Percentiles rank a stretch among this genome's conserved stretches.
Conservation (phyloP, 495 filamentous ascomycete species). For the Bacidia rubella region DNA sequence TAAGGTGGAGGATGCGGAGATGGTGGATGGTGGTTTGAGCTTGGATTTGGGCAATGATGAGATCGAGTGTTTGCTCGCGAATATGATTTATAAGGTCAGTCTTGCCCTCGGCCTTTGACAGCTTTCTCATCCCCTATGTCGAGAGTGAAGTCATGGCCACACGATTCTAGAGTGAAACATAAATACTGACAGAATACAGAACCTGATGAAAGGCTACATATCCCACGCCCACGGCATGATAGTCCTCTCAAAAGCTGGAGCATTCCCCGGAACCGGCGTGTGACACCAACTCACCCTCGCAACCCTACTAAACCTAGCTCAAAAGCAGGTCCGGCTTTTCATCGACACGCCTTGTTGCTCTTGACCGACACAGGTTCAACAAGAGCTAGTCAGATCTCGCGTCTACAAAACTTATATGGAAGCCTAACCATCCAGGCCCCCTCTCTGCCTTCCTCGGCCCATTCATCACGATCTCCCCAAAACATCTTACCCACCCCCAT, state of each 20-base stretch:
- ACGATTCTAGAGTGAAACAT: neutral
- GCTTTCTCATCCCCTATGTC: neutral
- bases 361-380: too few species aligned
- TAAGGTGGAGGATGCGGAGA: constrained; percentile 58
- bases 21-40: constrained; percentile 76
- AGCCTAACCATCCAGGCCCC: constrained; percentile 1
- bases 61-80: constrained; percentile 87
- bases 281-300: constrained; percentile 33
- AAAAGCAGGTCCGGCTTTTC: too few species aligned
- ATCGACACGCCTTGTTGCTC: too few species aligned
- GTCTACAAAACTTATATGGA: too few species aligned
- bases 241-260: constrained; percentile 78
- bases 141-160: too few species aligned
- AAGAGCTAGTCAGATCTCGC: too few species aligned
- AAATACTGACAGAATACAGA: constrained; percentile 33
- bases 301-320: too few species aligned
- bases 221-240: constrained; percentile 75
- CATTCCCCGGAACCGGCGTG: constrained; percentile 91
- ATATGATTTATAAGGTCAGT: constrained; percentile 90
- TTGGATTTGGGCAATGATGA: constrained; percentile 59
- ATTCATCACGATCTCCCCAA: neutral
- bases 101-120: too few species aligned
- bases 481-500: neutral
- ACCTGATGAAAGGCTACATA: constrained; percentile 96
- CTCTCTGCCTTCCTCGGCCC: neutral